phyloP scores from a whole-genome alignment of 1,284 basidiomycete genomes.

The Psilocybe mexicana region DNA sequence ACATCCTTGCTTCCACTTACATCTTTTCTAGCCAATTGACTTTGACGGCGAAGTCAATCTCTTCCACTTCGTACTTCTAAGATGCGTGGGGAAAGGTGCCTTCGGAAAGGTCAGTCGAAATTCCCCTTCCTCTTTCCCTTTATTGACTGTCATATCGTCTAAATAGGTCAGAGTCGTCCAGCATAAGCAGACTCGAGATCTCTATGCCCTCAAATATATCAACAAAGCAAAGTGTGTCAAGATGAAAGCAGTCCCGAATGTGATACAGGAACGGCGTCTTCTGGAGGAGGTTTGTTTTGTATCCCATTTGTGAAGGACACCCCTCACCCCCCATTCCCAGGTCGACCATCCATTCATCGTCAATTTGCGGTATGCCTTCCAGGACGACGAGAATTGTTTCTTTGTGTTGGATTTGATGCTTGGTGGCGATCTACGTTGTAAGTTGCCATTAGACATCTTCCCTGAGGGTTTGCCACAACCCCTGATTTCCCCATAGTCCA shows the following conservation, averaged over 20 bases:
- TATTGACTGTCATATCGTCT: conserved; percentile 8
- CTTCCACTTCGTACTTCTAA: conserved; percentile 93
- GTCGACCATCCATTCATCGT: conserved; percentile 97
- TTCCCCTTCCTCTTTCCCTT: conserved; percentile 6
- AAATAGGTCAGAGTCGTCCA: conserved; percentile 93
- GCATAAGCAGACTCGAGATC: conserved; percentile 93
- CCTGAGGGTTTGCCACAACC: conserved; percentile 28
- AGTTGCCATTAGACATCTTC: conserved; percentile 32
- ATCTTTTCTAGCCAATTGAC: conserved; percentile 79
- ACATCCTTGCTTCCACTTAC: not conserved
- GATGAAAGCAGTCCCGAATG: conserved; percentile 97
- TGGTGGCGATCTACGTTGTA: conserved; percentile 93
- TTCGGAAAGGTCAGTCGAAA: conserved; percentile 84
- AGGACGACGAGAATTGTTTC: conserved; percentile 99
- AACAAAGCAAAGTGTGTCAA: conserved; percentile 98
- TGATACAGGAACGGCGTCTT: conserved; percentile 91
- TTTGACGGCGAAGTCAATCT: conserved; percentile 97
- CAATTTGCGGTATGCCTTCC: conserved; percentile 96
- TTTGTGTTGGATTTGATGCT: conserved; percentile 98
- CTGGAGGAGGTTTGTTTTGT: conserved; percentile 78
- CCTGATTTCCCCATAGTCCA: conserved; percentile 64
- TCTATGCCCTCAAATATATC: conserved; percentile 99
- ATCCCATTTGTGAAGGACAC: conserved; percentile 12
- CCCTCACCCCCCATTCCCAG: conserved; percentile 41
- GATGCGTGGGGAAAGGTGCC: conserved; percentile 96